Evolutionary conservation across 106 monocot genomes (phyloP), one percentile per base, ranked within the genome.

Genomic region (Triglochin maritima): DNA sequence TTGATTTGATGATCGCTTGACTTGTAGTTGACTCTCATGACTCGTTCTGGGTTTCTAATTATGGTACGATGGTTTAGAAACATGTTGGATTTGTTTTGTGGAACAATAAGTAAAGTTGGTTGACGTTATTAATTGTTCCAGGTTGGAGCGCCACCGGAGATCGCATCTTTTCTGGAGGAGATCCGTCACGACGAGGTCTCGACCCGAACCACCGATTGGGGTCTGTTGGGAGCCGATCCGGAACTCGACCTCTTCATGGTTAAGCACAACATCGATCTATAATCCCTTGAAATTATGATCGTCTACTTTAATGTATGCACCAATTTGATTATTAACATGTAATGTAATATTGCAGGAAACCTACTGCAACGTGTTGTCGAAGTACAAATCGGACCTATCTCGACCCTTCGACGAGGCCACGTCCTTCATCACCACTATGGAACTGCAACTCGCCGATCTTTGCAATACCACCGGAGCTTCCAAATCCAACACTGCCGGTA

Each of bases 231-330:
- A 10, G 64, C 70, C 46, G 84, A 84, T 71, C 84, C 84, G 0
- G 84, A 84, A 77, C 77, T 84, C n/a, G 84, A 84, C 17, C 65
- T 70, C 41, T 84, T 84, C 62, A 84, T 84, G 84, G 84, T 84
- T 0, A 42, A 43, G n/a, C 2, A 6, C 46, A 3, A 13, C 9
- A 57, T 61, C 44, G 42, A 61, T 44, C 7, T 29, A 29, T 29
- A 29, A 29, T 29, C 29, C 29, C 29, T 29, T 29, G 0, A 1
- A 55, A 9, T 17, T 3, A 7, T 52, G 3, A 15, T 15, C 53
- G 15, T 54, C 44, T 65, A 29, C 3, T 60, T 8, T 29, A 60
- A 17, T 60, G 5, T 60, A 16, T 60, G 60, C 62, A 44, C 44
- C 16, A 9, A 42, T 41, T 42, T 54, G 50, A 44, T 50, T n/a